Evolutionary conservation across 768 basidiomycete genomes (phyloP), one percentile per base, ranked within the genome.

Genomic region (Pulveroboletus sp.): DNA sequence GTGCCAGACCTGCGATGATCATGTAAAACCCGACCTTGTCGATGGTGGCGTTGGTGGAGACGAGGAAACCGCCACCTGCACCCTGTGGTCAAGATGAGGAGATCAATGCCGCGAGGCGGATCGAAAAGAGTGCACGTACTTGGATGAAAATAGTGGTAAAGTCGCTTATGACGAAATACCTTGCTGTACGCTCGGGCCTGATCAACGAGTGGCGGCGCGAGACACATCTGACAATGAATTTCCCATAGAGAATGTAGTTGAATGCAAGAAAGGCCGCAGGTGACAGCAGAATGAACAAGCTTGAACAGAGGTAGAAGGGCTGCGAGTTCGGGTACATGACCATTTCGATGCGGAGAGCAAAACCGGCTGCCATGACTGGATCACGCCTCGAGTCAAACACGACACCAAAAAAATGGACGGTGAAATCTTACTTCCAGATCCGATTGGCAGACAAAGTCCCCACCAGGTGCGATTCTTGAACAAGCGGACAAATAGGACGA

Each of bases 171-270:
- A 69, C 25, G 20, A 69, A 68, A 21, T 61, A 56, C 27, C 29
- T 37, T 2, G 58, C 59, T 0, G 62, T 57, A 27, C 49, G 56
- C 36, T 63, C 57, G 12, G 67, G 68, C 24, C 45, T 49, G 40
- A 69, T 58, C 20, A 54, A 27, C 8, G 61, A 61, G 35, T 67
- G 52, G 9, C 39, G 50, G 37, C 47, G 55, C 1, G 56, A 47
- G 13, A 58, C 47, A 8, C 56, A 64, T 12, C 36, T 40, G 39
- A 54, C 35, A 1, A 65, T 35, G 14, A 70, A 57, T 19, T 55
- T 53, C 4, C 69, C 66, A 20, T 66, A 69, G 9, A 67, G 43
- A 20, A 70, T 64, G 39, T 67, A 69, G 43, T 69, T 60, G 34
- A 66, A 70, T 14, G 69, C 68, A 17, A 70, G 51, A 37, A 63